Percentiles rank a stretch among this genome's conserved stretches.
These are phyloP conservation scores for Dorcoceras hygrometricum DNA, from an alignment of 257 asterid genomes.

Conservation along the genomic window DNA sequence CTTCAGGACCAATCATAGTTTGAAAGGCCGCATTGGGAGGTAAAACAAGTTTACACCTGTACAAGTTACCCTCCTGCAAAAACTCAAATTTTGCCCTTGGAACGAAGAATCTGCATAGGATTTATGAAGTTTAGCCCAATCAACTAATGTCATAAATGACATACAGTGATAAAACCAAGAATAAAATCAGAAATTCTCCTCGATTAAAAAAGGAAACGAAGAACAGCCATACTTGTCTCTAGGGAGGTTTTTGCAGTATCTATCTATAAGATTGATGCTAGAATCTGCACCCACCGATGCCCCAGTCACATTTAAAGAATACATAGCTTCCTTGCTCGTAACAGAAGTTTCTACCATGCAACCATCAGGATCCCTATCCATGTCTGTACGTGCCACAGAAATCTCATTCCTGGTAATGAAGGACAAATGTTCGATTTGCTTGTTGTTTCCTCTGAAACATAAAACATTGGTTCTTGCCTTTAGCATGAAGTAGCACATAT, in stretches of 20 bases:
- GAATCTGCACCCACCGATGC: constrained; percentile 64
- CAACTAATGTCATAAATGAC: background rate
- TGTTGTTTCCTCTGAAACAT: constrained; percentile 65
- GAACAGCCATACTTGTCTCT: constrained; percentile 50
- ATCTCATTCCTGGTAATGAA: constrained; percentile 50
- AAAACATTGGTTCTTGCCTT: constrained; percentile 15
- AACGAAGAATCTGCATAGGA: constrained; percentile 40
- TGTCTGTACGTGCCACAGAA: constrained; percentile 41
- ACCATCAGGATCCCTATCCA: constrained; percentile 36
- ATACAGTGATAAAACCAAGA: background rate
- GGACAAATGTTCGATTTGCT: constrained; percentile 55
- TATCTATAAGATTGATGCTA: constrained; percentile 59
- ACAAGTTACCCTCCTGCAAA: constrained; percentile 46
- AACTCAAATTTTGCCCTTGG: constrained; percentile 56
- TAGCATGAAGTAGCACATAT: background rate
- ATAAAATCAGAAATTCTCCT: constrained; percentile 7
- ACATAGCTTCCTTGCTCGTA: constrained; percentile 34
- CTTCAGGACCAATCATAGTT: constrained; percentile 55
- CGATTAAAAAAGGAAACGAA: constrained; percentile 2
- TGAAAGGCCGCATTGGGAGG: constrained; percentile 77
- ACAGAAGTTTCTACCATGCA: constrained; percentile 32
- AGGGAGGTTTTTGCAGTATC: constrained; percentile 68
- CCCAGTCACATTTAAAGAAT: constrained; percentile 66
- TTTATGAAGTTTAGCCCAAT: constrained; percentile 2
- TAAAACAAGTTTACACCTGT: constrained; percentile 57